Conservation (phyloP, 1,284 basidiomycete genomes). For the Cutaneotrichosporon mucoides region DNA sequence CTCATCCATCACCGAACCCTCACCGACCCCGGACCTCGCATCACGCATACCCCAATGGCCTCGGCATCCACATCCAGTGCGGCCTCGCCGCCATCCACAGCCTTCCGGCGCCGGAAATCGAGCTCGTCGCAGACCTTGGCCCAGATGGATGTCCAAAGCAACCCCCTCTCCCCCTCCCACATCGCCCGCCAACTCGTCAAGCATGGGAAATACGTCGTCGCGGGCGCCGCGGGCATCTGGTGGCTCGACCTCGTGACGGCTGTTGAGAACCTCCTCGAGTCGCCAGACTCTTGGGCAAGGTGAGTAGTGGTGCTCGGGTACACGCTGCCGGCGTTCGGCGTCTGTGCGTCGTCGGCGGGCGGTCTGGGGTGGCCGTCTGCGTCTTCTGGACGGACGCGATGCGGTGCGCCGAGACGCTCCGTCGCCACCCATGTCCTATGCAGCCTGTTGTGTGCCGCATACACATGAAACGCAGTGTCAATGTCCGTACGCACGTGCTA, state of each 20-base stretch:
- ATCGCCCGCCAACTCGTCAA: conserved; percentile 22
- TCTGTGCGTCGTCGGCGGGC: background rate
- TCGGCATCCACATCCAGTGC: background rate
- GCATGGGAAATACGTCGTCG: conserved; percentile 46
- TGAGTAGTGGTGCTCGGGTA: background rate
- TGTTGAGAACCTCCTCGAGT: conserved; percentile 19
- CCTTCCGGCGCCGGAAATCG: conserved; percentile 4
- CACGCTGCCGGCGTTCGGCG: no score
- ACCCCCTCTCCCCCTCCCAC: conserved; percentile 5
- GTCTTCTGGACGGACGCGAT: no score
- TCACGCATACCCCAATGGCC: no score
- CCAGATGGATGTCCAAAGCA: background rate
- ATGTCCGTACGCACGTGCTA: conserved; percentile 3
- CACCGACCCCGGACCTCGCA: no score
- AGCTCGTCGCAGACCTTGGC: conserved; percentile 3
- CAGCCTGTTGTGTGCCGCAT: background rate
- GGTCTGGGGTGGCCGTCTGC: background rate
- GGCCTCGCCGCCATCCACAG: background rate
- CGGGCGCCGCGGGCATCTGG: conserved; percentile 41
- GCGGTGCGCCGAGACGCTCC: no score
- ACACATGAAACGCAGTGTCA: no score
- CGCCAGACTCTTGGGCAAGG: conserved; percentile 24
- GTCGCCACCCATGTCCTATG: no score
- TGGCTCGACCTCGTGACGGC: conserved; percentile 29
- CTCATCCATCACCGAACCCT: no score